These are phyloP conservation scores for Erodium trifolium DNA, from an alignment of 441 rosid species.

Conservation along the genomic window DNA sequence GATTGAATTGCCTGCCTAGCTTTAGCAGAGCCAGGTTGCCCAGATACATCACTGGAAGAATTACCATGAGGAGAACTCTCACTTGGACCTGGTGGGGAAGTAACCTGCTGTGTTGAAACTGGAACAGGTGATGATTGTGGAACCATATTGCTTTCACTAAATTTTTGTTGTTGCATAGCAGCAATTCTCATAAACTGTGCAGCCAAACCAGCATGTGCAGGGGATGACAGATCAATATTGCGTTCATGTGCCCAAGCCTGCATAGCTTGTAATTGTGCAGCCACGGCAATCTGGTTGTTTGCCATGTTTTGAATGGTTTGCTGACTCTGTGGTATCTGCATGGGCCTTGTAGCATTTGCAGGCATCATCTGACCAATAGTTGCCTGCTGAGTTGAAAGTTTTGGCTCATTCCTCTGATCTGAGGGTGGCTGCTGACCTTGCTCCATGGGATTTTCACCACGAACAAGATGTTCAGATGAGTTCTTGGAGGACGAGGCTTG, in stretches of 20 bases:
- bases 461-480: conserved; percentile 56
- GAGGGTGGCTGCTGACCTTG: conserved; percentile 43
- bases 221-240: conserved; percentile 83
- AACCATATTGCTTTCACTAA: conserved; percentile 50
- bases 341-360: conserved; percentile 52
- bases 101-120: conserved; percentile 58
- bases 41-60: conserved; percentile 75
- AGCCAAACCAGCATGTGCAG: conserved; percentile 83
- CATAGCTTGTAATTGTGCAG: conserved; percentile 76
- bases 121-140: conserved; percentile 49
- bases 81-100: conserved; percentile 61
- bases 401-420: conserved; percentile 63
- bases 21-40: conserved; percentile 75
- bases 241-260: conserved; percentile 92
- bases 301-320: conserved; percentile 56
- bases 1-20: conserved; percentile 44
- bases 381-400: conserved; percentile 43
- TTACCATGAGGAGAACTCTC: conserved; percentile 73
- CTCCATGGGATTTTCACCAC: conserved; percentile 63
- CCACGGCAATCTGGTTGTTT: conserved; percentile 60
- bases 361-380: conserved; percentile 51
- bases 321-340: conserved; percentile 63
- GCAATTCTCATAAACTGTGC: conserved; percentile 81
- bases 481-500: conserved; percentile 86
- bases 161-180: conserved; percentile 50